Base-by-base conservation (phyloP, 371 early-diverging fungal genomes). In the Apophysomyces variabilis region DNA sequence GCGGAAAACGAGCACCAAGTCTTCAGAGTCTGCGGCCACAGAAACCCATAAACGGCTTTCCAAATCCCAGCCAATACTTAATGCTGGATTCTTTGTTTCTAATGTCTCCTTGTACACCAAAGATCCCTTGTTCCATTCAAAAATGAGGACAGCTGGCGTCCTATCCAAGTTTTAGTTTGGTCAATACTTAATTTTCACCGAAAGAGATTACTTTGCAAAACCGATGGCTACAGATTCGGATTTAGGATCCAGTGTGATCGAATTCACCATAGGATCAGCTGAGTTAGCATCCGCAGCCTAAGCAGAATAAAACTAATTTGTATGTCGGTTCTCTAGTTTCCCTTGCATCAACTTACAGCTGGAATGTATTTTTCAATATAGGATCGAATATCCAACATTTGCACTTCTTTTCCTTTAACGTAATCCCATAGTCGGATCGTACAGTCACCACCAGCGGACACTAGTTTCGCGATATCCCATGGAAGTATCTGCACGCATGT, bases 391-490 rank as follows among this genome's bases (percentile, higher is more conserved):
- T 78, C 72, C 35, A 88, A 59, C 3, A 47, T 64, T 50, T 84
- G 85, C 7, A 79, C 35, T 58, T 84, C 70, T 9, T 54, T 65
- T 8, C 86, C 87, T 57, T 77, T 73, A 21, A 79, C 46, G 61
- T 72, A 88, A 54, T 95, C 84, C 96, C 97, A 98, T 11, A 93
- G 71, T 35, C 91, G 84, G 9, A 96, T 57, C 5, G 85, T 86
- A 50, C 86, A 86, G 77, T 98, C 98, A 56, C 98, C 98, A 56
- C 96, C 93, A 35, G 93, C 95, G 16, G 96, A 95, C 5, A 93
- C 71, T 38, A 95, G 71, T 9, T 85, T 64, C 12, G 74, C 66
- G 5, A 84, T 68, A 18, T 78, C 69, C 72, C 85, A 86, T 39
- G 85, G 82, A 26, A 87, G 69, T 3, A 87, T 38, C 9, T 72